phyloP scores from a whole-genome alignment of 352 stramenopile genomes.

The Aphanomyces invadans region DNA sequence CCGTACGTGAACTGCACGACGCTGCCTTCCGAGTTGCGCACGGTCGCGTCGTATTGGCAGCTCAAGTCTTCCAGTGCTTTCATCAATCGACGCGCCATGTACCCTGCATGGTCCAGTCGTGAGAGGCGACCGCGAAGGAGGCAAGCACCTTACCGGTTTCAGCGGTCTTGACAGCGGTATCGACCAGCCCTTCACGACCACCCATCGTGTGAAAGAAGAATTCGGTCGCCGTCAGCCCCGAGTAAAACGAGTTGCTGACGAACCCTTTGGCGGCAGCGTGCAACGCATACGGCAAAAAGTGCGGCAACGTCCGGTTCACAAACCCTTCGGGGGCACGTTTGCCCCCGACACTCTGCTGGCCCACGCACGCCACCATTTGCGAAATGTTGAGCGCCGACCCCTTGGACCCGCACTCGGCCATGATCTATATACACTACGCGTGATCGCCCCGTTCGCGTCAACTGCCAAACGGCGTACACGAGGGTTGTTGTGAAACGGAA shows the following conservation, averaged over 20 bases:
- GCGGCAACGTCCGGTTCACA: constrained; percentile 95
- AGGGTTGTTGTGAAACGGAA: constrained; percentile 96
- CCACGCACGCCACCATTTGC: constrained; percentile 99
- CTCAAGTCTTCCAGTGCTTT: constrained; percentile 97
- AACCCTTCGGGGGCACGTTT: constrained; percentile 99
- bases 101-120: constrained; percentile 46
- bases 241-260: constrained; percentile 99
- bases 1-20: constrained; percentile 99
- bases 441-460: too few relatives aligned
- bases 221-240: constrained; percentile 96
- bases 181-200: constrained; percentile 97
- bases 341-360: constrained; percentile 97
- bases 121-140: neutral
- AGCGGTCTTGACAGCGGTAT: constrained; percentile 99
- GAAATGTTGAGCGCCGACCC: constrained; percentile 98
- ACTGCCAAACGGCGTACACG: constrained; percentile 26
- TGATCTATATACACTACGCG: too few relatives aligned
- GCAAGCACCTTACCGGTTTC: constrained; percentile 77
- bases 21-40: constrained; percentile 78
- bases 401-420: constrained; percentile 99
- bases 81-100: constrained; percentile 99
- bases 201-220: constrained; percentile 99
- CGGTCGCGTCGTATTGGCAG: constrained; percentile 91
- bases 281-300: constrained; percentile 92
- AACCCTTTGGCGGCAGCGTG: constrained; percentile 98